Evolutionary conservation across 139 green algal species (phyloP).

Genomic region (Closterium sp.): DNA sequence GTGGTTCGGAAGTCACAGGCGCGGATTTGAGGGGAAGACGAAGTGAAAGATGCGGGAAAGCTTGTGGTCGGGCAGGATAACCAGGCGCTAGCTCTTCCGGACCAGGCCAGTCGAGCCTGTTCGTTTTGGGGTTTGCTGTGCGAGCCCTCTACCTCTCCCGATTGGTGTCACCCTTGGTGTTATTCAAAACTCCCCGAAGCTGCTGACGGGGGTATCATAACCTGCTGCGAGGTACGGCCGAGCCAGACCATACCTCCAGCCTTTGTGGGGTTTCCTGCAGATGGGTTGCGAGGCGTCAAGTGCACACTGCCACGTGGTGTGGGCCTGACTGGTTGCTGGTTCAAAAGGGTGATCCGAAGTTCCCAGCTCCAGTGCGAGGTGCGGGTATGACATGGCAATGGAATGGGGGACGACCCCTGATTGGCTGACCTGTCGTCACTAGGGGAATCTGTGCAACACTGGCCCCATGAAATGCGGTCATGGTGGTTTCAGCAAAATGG

Average conservation of each 20-base stretch:
- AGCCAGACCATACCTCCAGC: background rate
- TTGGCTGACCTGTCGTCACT: background rate
- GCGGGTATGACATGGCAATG: background rate
- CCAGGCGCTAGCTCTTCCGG: too few species aligned
- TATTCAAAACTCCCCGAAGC: too few species aligned
- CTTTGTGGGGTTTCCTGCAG: background rate
- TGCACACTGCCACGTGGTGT: background rate
- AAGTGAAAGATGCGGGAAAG: background rate
- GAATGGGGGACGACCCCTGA: background rate
- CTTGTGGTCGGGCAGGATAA: background rate
- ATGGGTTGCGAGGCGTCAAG: background rate
- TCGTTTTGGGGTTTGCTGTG: too few species aligned
- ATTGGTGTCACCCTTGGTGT: too few species aligned
- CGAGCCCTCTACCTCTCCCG: too few species aligned
- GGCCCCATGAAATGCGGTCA: background rate
- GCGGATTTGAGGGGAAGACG: background rate
- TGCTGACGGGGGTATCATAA: background rate
- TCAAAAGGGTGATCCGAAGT: background rate
- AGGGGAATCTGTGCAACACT: background rate
- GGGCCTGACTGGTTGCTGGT: background rate
- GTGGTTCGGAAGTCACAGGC: too few species aligned
- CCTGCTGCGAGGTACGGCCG: background rate
- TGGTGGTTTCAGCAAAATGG: background rate
- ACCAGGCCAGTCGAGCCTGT: too few species aligned
- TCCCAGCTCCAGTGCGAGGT: background rate